Percentiles rank a stretch among this genome's conserved stretches.
phyloP scores from a whole-genome alignment of 768 basidiomycete genomes.

The Auriculariales sp. region DNA sequence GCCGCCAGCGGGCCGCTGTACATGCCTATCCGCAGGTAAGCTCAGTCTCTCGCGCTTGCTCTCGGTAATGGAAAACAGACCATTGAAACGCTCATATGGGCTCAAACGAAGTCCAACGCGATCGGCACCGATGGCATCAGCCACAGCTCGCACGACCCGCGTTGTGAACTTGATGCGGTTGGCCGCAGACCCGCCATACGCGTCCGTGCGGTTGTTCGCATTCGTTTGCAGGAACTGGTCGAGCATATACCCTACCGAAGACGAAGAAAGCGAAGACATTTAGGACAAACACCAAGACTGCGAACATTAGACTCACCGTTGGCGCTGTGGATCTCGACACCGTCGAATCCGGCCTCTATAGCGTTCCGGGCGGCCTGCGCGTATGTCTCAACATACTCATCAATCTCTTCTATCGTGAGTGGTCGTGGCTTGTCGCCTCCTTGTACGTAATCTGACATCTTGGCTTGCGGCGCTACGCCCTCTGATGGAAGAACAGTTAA shows the following conservation, averaged over 20 bases:
- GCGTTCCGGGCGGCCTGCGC: conserved; percentile 41
- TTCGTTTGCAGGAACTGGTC: conserved; percentile 25
- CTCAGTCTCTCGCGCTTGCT: too few species aligned
- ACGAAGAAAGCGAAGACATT: background rate
- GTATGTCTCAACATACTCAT: conserved; percentile 34
- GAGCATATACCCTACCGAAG: conserved; percentile 19
- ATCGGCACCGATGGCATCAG: conserved; percentile 21
- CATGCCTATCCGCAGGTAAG: too few species aligned
- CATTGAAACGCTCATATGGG: conserved; percentile 6
- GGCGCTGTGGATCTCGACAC: conserved; percentile 29
- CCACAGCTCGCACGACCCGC: conserved; percentile 23
- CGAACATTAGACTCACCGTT: conserved; percentile 7
- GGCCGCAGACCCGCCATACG: conserved; percentile 31
- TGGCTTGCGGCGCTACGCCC: conserved; percentile 1
- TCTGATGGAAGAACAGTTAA: conserved; percentile 8
- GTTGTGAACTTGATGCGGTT: conserved; percentile 28
- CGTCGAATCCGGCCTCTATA: conserved; percentile 53
- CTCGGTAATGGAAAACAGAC: background rate
- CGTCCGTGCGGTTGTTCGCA: conserved; percentile 26
- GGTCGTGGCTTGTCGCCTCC: conserved; percentile 23
- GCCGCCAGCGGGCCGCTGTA: conserved; percentile 35
- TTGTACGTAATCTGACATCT: too few species aligned
- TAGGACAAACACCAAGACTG: background rate
- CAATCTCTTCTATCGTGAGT: conserved; percentile 32
- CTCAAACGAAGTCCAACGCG: conserved; percentile 22